Evolutionary conservation across 2,329 filamentous ascomycete genomes (phyloP).

Genomic region (Ophiostoma fasciatum): DNA sequence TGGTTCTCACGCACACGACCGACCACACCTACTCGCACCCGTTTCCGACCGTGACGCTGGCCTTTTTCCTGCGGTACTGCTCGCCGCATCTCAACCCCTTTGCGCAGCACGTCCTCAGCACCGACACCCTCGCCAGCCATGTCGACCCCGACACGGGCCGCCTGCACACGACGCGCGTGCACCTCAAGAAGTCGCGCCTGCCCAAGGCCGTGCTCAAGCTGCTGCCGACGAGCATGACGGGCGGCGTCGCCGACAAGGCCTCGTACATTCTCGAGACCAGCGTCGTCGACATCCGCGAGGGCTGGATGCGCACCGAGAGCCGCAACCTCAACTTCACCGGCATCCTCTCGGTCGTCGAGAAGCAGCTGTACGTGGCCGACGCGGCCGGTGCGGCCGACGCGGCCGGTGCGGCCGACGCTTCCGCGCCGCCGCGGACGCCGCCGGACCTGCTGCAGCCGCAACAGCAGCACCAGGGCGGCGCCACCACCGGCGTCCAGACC

Average conservation of each 20-base stretch:
- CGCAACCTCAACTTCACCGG: conserved; percentile 72
- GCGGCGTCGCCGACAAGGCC: conserved; percentile 51
- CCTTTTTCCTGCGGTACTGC: conserved; percentile 80
- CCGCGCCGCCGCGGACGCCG: no score
- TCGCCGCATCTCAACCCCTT: conserved; percentile 59
- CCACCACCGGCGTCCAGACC: conserved; percentile 54
- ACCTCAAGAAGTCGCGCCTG: conserved; percentile 68
- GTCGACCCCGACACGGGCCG: conserved; percentile 61
- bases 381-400: not conserved
- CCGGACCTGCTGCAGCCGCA: not conserved
- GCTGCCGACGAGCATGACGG: conserved; percentile 54
- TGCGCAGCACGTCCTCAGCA: conserved; percentile 66
- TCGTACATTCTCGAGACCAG: conserved; percentile 71
- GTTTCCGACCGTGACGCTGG: conserved; percentile 72
- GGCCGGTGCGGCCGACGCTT: conserved; percentile 10
- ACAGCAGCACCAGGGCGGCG: conserved; percentile 13
- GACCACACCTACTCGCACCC: conserved; percentile 65
- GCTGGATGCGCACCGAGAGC: conserved; percentile 72
- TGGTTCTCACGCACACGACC: conserved; percentile 50
- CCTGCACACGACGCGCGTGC: conserved; percentile 63
- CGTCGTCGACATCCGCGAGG: conserved; percentile 62
- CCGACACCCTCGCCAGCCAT: conserved; percentile 63
- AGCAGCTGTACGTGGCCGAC: conserved; percentile 47
- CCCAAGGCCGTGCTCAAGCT: conserved; percentile 62
- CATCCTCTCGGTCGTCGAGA: conserved; percentile 63